Evolutionary conservation across 2,329 filamentous ascomycete species (phyloP).

Genomic region (Diaporthe destruens): DNA sequence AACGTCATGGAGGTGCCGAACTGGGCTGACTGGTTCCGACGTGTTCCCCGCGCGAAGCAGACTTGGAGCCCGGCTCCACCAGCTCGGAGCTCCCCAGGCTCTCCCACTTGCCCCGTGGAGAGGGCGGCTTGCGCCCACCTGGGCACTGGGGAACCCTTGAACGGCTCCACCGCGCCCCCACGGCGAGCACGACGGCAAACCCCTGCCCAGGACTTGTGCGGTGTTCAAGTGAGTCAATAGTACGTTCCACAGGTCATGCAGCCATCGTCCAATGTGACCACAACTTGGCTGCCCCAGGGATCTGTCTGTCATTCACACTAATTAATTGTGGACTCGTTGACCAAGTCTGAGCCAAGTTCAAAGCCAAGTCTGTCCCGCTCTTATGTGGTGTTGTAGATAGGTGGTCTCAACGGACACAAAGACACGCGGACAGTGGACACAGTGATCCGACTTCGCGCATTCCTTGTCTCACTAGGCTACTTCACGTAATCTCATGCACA

Average conservation of each 20-base stretch:
- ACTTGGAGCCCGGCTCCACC: constrained; percentile 15
- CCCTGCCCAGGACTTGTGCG: constrained; percentile 3
- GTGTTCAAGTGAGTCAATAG: constrained; percentile 16
- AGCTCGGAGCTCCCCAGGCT: neutral
- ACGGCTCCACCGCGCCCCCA: constrained; percentile 11
- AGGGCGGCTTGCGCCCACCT: constrained; percentile 24
- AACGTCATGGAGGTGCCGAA: constrained; percentile 20
- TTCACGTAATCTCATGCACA: neutral
- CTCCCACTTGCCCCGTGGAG: constrained; percentile 22
- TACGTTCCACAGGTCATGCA: constrained; percentile 2
- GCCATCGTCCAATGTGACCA: constrained; percentile 4
- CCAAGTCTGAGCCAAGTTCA: constrained; percentile 9
- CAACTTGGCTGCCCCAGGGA: neutral
- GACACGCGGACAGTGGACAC: too few species aligned
- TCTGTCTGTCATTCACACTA: too few species aligned
- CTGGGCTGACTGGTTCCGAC: neutral
- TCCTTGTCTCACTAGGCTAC: neutral
- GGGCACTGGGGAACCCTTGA: constrained; percentile 31
- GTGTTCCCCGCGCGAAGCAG: constrained; percentile 11
- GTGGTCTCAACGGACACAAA: neutral
- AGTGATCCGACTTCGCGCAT: neutral
- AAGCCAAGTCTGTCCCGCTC: neutral
- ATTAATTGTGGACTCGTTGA: neutral
- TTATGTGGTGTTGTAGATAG: too few species aligned
- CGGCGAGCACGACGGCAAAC: constrained; percentile 22